phyloP scores from a whole-genome alignment of 352 stramenopile genomes.

The Aphanomyces cochlioides region DNA sequence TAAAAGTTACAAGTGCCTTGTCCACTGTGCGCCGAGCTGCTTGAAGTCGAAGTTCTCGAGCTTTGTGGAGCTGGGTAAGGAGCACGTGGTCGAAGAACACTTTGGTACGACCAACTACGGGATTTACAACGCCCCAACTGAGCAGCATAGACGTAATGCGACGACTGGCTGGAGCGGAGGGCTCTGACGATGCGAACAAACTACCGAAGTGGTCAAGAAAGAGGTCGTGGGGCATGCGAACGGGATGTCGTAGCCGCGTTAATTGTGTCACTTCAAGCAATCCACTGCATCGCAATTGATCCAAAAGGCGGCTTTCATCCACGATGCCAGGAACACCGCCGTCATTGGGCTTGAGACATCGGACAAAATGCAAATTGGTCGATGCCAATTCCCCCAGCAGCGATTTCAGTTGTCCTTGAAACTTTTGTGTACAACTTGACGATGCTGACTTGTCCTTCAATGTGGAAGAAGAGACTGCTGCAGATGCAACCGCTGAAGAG shows the following conservation, averaged over 20 bases:
- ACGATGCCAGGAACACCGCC: slow-evolving; percentile 54
- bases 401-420: slow-evolving; percentile 89
- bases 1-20: neutral
- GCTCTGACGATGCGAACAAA: neutral
- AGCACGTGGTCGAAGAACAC: slow-evolving; percentile 23
- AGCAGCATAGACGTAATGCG: neutral
- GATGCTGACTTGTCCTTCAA: neutral
- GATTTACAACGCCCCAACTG: slow-evolving; percentile 1
- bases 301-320: slow-evolving; percentile 59
- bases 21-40: neutral
- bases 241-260: slow-evolving; percentile 86
- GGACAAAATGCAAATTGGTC: slow-evolving; percentile 91
- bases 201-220: slow-evolving; percentile 77
- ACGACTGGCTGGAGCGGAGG: neutral
- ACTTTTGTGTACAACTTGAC: slow-evolving; percentile 82
- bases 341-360: slow-evolving; percentile 88
- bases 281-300: slow-evolving; percentile 84
- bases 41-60: neutral
- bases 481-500: slow-evolving; percentile 46
- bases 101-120: slow-evolving; percentile 22
- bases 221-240: slow-evolving; percentile 91
- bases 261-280: slow-evolving; percentile 88
- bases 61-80: slow-evolving; percentile 9
- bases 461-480: neutral
- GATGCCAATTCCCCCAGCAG: slow-evolving; percentile 93